These are phyloP conservation scores for Fusarium domesticum DNA, from an alignment of 2,329 filamentous ascomycete species.

Conservation along the genomic window DNA sequence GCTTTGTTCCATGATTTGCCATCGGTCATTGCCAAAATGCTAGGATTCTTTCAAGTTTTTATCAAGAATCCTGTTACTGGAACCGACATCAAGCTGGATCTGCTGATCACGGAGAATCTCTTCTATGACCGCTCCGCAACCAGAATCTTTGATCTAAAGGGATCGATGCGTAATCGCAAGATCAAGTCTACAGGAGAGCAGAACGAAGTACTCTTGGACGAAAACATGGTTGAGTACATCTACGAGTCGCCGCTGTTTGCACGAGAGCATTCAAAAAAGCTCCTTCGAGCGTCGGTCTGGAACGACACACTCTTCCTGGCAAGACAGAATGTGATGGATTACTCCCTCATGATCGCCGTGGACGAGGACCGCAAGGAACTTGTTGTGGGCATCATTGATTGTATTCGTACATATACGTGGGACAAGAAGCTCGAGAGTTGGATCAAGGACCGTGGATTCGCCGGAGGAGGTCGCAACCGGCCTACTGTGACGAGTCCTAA, in stretches of 20 bases:
- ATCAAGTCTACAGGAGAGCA: slow-evolving; percentile 94
- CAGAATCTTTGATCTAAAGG: slow-evolving; percentile 92
- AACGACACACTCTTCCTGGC: slow-evolving; percentile 96
- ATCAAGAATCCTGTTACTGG: slow-evolving; percentile 94
- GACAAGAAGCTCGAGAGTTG: slow-evolving; percentile 99
- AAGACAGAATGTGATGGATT: slow-evolving; percentile 98
- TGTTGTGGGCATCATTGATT: slow-evolving; percentile 96
- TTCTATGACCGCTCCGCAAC: slow-evolving; percentile 93
- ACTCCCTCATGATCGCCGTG: slow-evolving; percentile 96
- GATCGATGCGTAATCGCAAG: slow-evolving; percentile 97
- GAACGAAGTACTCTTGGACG: slow-evolving; percentile 93
- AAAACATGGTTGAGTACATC: slow-evolving; percentile 99
- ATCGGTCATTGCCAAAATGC: slow-evolving; percentile 98
- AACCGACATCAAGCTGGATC: slow-evolving; percentile 89
- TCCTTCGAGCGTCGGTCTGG: slow-evolving; percentile 88
- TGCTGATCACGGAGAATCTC: slow-evolving; percentile 94
- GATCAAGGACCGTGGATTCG: slow-evolving; percentile 96
- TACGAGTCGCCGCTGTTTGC: slow-evolving; percentile 96
- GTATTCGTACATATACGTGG: slow-evolving; percentile 98
- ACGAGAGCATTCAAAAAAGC: slow-evolving; percentile 91
- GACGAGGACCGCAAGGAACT: slow-evolving; percentile 87
- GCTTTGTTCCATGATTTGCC: slow-evolving; percentile 93
- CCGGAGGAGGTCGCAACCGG: slow-evolving; percentile 70
- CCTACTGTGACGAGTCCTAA: slow-evolving; percentile 96
- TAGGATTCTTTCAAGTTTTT: slow-evolving; percentile 94